Percentiles rank a stretch among this genome's conserved stretches.
Conservation (phyloP, 2,329 filamentous ascomycete genomes). For the Claviceps sp. region DNA sequence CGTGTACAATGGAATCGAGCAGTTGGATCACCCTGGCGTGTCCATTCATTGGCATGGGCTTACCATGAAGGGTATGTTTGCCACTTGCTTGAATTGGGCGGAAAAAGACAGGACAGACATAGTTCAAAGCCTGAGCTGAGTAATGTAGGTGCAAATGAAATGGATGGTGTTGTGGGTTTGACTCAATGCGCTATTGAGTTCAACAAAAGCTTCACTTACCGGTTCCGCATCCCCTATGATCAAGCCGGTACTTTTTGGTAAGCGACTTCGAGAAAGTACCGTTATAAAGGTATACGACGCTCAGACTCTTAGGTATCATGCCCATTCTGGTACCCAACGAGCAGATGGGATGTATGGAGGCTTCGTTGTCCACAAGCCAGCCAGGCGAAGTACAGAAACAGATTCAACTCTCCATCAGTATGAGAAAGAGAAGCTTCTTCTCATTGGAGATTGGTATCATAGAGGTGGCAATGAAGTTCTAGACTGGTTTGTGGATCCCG, state of each 20-base stretch:
- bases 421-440: constrained; percentile 21
- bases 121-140: background rate
- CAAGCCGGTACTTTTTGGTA: constrained; percentile 48
- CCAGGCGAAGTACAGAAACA: constrained; percentile 15
- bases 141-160: constrained; percentile 28
- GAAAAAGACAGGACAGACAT: background rate
- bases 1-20: constrained; percentile 24
- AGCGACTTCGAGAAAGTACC: background rate
- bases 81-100: too few species aligned
- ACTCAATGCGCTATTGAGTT: constrained; percentile 48
- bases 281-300: background rate
- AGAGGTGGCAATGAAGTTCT: constrained; percentile 19
- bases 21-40: constrained; percentile 19
- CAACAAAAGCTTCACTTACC: constrained; percentile 35
- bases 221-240: constrained; percentile 39
- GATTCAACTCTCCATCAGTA: constrained; percentile 11
- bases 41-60: constrained; percentile 58
- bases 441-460: constrained; percentile 27
- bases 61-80: constrained; percentile 37
- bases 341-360: constrained; percentile 11
- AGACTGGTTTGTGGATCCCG: constrained; percentile 11
- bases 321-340: constrained; percentile 40
- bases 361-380: constrained; percentile 21
- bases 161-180: constrained; percentile 52
- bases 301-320: constrained; percentile 38